phyloP scores from a whole-genome alignment of 2,329 filamentous ascomycete genomes.

The Pseudogymnoascus sp. region DNA sequence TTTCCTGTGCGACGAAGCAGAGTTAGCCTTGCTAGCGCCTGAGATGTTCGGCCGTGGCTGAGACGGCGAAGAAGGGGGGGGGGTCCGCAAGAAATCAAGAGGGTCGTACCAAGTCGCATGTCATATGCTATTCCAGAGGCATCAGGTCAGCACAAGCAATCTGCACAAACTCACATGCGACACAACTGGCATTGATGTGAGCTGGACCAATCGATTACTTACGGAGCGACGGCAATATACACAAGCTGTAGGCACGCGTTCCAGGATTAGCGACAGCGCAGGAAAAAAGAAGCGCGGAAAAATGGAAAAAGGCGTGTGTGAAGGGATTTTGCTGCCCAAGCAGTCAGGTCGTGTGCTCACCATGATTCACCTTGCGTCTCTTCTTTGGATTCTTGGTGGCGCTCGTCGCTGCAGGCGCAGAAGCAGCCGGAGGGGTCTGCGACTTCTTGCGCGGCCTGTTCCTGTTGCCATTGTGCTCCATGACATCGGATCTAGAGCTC shows the following conservation, averaged over 20 bases:
- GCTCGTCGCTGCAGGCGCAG: conserved; percentile 20
- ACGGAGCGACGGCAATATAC: conserved; percentile 86
- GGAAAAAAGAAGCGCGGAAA: conserved; percentile 9
- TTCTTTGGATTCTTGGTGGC: conserved; percentile 60
- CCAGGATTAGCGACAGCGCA: conserved; percentile 26
- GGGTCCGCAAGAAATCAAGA: conserved; percentile 16
- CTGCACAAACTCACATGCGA: conserved; percentile 25
- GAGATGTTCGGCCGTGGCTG: conserved; percentile 25
- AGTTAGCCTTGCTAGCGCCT: conserved; percentile 24
- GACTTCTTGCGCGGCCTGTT: conserved; percentile 27
- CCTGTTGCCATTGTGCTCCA: conserved; percentile 28
- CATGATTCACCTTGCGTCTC: conserved; percentile 82
- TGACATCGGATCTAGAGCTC: conserved; percentile 27
- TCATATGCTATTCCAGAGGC: conserved; percentile 63
- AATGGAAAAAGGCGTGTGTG: conserved; percentile 16
- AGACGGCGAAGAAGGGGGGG: conserved; percentile 17
- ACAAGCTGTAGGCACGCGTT: conserved; percentile 56
- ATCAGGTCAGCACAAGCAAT: conserved; percentile 29
- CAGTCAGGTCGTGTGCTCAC: conserved; percentile 36
- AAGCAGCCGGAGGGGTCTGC: conserved; percentile 22
- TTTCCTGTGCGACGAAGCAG: conserved; percentile 52
- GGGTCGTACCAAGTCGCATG: conserved; percentile 72
- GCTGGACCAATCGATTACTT: conserved; percentile 42
- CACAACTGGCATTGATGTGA: conserved; percentile 20
- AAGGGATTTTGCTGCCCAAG: conserved; percentile 17